These are phyloP conservation scores for Microdochium nivale DNA, from an alignment of 2,329 filamentous ascomycete species.

Conservation along the genomic window DNA sequence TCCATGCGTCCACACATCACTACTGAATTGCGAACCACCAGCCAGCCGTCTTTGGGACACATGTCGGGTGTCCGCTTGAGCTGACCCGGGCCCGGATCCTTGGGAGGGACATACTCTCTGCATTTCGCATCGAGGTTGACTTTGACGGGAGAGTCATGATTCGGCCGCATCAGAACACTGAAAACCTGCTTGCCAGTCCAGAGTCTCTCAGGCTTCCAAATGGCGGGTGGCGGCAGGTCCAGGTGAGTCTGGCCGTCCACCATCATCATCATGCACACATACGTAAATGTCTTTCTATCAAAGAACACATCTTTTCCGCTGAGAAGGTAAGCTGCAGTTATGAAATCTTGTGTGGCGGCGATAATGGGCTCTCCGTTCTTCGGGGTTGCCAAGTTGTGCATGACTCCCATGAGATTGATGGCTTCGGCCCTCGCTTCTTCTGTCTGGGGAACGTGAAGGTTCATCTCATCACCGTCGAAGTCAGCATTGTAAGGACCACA, in stretches of 20 bases:
- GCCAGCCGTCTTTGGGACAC: slow-evolving; percentile 80
- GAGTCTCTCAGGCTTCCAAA: slow-evolving; percentile 74
- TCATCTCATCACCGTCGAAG: slow-evolving; percentile 99
- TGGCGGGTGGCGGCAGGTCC: slow-evolving; percentile 78
- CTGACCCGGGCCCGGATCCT: slow-evolving; percentile 44
- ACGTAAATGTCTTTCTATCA: slow-evolving; percentile 78
- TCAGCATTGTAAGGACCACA: slow-evolving; percentile 98
- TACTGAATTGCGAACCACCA: slow-evolving; percentile 92
- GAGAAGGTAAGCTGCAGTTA: slow-evolving; percentile 85
- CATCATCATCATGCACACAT: slow-evolving; percentile 97
- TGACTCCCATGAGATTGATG: slow-evolving; percentile 94
- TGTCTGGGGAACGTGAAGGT: slow-evolving; percentile 93
- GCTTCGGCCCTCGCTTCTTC: slow-evolving; percentile 94
- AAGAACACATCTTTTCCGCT: slow-evolving; percentile 92
- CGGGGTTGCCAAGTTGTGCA: slow-evolving; percentile 89
- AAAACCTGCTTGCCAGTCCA: slow-evolving; percentile 99
- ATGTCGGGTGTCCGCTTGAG: slow-evolving; percentile 51
- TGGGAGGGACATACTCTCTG: slow-evolving; percentile 52
- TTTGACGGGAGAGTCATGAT: slow-evolving; percentile 70
- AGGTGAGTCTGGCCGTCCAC: slow-evolving; percentile 69
- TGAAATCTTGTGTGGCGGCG: slow-evolving; percentile 98
- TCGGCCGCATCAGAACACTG: slow-evolving; percentile 83
- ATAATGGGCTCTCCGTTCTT: slow-evolving; percentile 98
- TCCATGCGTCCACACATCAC: slow-evolving; percentile 98
- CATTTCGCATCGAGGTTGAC: slow-evolving; percentile 93